A percentile compares a stretch with the other conserved stretches of the same genome.
Evolutionary conservation across 495 filamentous ascomycete species (phyloP).

Genomic region (Amphirosellinia nigrospora): DNA sequence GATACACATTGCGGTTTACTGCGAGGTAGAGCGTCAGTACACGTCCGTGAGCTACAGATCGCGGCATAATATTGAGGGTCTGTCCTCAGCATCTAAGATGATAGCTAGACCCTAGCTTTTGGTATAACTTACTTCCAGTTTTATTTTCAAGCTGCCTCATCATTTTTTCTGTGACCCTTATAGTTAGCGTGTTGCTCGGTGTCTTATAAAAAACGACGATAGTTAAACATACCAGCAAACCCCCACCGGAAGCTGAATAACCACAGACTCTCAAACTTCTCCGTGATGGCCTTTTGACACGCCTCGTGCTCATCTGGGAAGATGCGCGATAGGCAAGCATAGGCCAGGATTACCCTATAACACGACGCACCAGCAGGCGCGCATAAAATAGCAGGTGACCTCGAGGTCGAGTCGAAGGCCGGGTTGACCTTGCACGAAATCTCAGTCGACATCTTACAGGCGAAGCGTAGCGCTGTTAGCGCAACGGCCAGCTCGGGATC

Average conservation of each 20-base stretch:
- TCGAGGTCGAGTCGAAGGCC: conserved; percentile 30
- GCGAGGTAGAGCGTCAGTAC: neutral
- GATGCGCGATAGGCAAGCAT: conserved; percentile 31
- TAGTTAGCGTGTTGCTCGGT: neutral
- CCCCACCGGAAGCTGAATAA: conserved; percentile 42
- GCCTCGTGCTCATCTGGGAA: conserved; percentile 34
- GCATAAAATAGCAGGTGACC: conserved; percentile 35
- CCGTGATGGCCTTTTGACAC: conserved; percentile 36
- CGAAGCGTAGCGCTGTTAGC: conserved; percentile 38
- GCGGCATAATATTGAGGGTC: neutral
- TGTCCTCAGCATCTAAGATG: neutral
- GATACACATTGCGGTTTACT: conserved; percentile 34
- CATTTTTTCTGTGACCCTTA: conserved; percentile 34
- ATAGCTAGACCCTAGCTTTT: neutral
- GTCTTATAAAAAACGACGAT: neutral
- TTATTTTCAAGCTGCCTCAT: conserved; percentile 39
- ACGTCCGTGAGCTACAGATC: neutral
- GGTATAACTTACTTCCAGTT: conserved; percentile 25
- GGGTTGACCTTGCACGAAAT: conserved; percentile 41
- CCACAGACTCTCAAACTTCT: conserved; percentile 41
- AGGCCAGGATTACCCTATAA: conserved; percentile 35
- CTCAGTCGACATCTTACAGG: conserved; percentile 43
- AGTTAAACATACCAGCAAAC: conserved; percentile 37
- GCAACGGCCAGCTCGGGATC: conserved; percentile 34
- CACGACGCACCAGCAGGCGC: conserved; percentile 41